Base-by-base conservation (phyloP, 768 basidiomycete species). In the Hericium coralloides region DNA sequence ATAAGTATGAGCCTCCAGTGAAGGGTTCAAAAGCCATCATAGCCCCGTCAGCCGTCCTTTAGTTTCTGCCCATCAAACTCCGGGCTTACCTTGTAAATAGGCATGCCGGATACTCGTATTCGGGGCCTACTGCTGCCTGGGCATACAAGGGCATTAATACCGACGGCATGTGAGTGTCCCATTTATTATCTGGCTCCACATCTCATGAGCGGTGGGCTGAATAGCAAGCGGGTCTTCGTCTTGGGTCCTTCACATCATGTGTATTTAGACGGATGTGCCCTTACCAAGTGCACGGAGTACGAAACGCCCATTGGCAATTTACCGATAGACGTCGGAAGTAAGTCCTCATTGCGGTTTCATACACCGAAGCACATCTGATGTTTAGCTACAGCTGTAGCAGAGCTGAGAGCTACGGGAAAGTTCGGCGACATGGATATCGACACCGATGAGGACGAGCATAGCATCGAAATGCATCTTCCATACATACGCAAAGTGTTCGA, bases 381-480 rank as follows among this genome's bases (percentile, higher is more conserved):
- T 10, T n/a, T 38, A 31, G 31, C 25, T 22, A 1, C 60, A 95
- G 93, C 83, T 2, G 83, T 89, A 57, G 67, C 74, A 7, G 81
- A 89, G 62, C 76, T 95, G 20, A 72, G 74, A 26, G 72, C 70
- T 2, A 89, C 88, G 0, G 82, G 83, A 1, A 72, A 82, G 55
- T 98, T 98, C 63, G 76, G 79, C 38, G 72, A 76, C 10, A 85
- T 99, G 82, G 73, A 72, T 17, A 62, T 77, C 2, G 64, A 72
- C 2, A 83, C 83, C 2, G 97, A 99, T 66, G 93, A 94, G 70
- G 91, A 87, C 26, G 97, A 99, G 65, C 97, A 99, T 68, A 95
- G 92, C 66, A 83, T 99, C 55, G 97, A 99, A 73, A 95, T 99
- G 92, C 95, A 98, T 65, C 79, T 98, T 17, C 94, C 95, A 5